A percentile compares a stretch with the other conserved stretches of the same genome.
These are phyloP conservation scores for Carex littledalei DNA, from an alignment of 176 grass and related monocot genomes.

Conservation along the genomic window DNA sequence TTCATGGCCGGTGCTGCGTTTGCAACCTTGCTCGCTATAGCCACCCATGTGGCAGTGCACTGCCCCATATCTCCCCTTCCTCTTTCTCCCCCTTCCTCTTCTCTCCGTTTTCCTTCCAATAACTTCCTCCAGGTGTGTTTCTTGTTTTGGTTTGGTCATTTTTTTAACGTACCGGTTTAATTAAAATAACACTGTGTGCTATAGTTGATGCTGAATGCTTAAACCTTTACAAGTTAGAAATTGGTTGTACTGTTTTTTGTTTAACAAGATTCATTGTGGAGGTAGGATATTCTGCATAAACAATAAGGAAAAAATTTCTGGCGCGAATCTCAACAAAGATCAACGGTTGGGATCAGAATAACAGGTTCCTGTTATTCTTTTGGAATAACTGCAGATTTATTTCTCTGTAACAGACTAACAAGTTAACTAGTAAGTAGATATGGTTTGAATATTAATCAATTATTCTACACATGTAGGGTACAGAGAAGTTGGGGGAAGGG, in stretches of 20 bases:
- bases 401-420: neutral
- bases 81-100: conserved; percentile 1
- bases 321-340: too few species aligned
- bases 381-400: neutral
- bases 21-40: conserved; percentile 25
- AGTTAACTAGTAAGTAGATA: neutral
- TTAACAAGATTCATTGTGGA: neutral
- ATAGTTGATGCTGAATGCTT: neutral
- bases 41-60: conserved; percentile 40
- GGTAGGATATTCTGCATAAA: neutral
- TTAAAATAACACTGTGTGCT: neutral
- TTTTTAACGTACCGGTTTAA: neutral
- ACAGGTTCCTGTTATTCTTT: too few species aligned
- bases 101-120: conserved; percentile 30
- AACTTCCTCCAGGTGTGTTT: conserved; percentile 51
- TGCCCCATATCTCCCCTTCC: conserved; percentile 58
- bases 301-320: too few species aligned
- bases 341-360: too few species aligned
- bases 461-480: conserved; percentile 18
- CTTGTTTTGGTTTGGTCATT: neutral
- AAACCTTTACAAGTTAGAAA: neutral
- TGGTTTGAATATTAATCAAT: neutral
- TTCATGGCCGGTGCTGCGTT: neutral
- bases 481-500: conserved; percentile 72
- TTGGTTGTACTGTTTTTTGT: neutral